A percentile compares a stretch with the other conserved stretches of the same genome.
These are phyloP conservation scores for Pouteria glomerata DNA, from an alignment of 148 eudicot genomes.

Conservation along the genomic window DNA sequence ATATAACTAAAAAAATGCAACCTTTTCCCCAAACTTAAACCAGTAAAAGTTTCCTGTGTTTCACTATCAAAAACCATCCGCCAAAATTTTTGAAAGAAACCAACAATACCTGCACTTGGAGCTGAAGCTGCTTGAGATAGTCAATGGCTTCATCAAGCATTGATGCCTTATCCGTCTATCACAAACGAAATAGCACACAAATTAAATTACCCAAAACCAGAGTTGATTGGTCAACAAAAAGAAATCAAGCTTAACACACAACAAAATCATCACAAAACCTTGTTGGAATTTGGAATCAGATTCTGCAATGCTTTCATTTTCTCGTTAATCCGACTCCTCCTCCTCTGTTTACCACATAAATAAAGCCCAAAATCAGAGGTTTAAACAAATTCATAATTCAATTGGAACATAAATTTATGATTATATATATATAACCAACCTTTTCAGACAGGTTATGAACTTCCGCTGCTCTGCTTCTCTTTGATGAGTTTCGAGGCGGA, in stretches of 20 bases:
- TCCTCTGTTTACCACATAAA: constrained; percentile 43
- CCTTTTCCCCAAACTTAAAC: neutral
- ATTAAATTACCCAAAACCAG: no score
- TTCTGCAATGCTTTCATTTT: constrained; percentile 94
- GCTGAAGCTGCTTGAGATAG: constrained; percentile 91
- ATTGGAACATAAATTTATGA: neutral
- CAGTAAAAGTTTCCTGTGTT: neutral
- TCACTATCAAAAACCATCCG: neutral
- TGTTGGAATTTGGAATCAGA: constrained; percentile 86
- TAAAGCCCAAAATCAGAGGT: constrained; percentile 3
- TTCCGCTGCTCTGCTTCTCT: constrained; percentile 84
- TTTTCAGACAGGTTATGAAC: constrained; percentile 91
- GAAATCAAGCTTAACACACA: neutral
- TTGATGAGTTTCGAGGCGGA: constrained; percentile 43
- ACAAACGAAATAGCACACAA: constrained; percentile 5
- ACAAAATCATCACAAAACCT: constrained; percentile 32
- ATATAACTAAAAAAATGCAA: neutral
- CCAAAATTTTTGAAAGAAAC: neutral
- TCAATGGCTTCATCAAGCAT: constrained; percentile 98
- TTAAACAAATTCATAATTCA: neutral
- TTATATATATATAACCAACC: constrained; percentile 27
- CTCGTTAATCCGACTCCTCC: constrained; percentile 90
- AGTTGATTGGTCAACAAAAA: neutral
- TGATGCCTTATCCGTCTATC: constrained; percentile 91
- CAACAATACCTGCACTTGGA: constrained; percentile 76